phyloP scores from a whole-genome alignment of 1,139 yeast genomes.

The Debaryomyces sp. region DNA sequence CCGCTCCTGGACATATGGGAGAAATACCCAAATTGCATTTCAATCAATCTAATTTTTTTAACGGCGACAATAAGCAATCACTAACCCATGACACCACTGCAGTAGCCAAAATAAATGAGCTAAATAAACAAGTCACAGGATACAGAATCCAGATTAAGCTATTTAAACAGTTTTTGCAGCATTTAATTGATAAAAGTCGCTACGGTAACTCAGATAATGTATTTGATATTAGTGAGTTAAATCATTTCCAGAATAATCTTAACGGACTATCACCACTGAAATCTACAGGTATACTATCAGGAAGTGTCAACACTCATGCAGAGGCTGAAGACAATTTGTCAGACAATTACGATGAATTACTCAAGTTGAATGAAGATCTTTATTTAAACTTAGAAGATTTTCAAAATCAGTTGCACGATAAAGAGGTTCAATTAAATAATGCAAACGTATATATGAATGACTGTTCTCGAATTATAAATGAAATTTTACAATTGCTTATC shows the following conservation, averaged over 20 bases:
- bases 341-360: constrained; percentile 37
- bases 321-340: constrained; percentile 17
- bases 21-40: constrained; percentile 16
- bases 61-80: neutral
- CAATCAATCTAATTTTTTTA: constrained; percentile 4
- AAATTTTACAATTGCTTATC: constrained; percentile 25
- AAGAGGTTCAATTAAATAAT: constrained; percentile 24
- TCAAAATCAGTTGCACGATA: constrained; percentile 30
- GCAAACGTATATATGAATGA: constrained; percentile 19
- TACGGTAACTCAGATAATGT: constrained; percentile 12
- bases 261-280: constrained; percentile 18
- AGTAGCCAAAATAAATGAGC: constrained; percentile 29
- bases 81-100: constrained; percentile 10
- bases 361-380: constrained; percentile 41
- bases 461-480: constrained; percentile 23
- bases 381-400: constrained; percentile 39
- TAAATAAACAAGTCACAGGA: constrained; percentile 43
- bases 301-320: neutral
- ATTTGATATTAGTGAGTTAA: constrained; percentile 26
- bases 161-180: constrained; percentile 45
- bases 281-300: neutral
- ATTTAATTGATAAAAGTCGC: constrained; percentile 32
- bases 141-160: constrained; percentile 47
- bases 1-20: neutral
- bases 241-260: constrained; percentile 26